Evolutionary conservation across 176 grass and related monocot species (phyloP).

Genomic region (Themeda triandra): DNA sequence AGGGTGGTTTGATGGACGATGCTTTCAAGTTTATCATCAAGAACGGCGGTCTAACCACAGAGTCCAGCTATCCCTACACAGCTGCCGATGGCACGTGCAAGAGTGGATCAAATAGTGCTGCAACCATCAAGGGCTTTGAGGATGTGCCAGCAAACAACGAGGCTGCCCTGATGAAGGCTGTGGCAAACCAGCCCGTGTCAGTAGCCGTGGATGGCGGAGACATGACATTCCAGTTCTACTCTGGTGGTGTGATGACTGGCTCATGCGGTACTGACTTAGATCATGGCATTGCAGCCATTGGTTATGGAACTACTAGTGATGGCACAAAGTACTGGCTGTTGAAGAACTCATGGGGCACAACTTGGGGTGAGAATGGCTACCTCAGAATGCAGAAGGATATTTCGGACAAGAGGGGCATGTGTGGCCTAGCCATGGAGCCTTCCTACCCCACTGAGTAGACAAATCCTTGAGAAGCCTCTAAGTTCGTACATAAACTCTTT

Average conservation of each 20-base stretch:
- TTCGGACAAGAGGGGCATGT: neutral
- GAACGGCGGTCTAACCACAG: neutral
- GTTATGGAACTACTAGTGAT: neutral
- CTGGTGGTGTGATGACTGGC: neutral
- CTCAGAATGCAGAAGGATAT: constrained; percentile 19
- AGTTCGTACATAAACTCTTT: no score
- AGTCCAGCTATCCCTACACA: neutral
- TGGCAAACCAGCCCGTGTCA: neutral
- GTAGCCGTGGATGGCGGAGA: neutral
- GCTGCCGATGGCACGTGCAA: neutral
- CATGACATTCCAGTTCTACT: neutral
- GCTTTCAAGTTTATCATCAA: constrained; percentile 20
- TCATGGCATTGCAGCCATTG: neutral
- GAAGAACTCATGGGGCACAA: constrained; percentile 29
- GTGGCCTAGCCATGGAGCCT: neutral
- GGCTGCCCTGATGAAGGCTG: neutral
- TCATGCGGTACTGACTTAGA: neutral
- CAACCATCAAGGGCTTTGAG: constrained; percentile 3
- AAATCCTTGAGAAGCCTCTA: neutral
- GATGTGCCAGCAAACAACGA: neutral
- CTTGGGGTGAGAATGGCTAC: constrained; percentile 12
- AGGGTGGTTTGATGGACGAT: neutral
- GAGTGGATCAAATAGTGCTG: neutral
- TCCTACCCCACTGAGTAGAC: constrained; percentile 2
- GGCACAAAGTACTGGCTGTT: neutral